A percentile compares a stretch with the other conserved stretches of the same genome.
Evolutionary conservation across 768 basidiomycete genomes (phyloP).

Genomic region (Neoboletus brunneissimus): DNA sequence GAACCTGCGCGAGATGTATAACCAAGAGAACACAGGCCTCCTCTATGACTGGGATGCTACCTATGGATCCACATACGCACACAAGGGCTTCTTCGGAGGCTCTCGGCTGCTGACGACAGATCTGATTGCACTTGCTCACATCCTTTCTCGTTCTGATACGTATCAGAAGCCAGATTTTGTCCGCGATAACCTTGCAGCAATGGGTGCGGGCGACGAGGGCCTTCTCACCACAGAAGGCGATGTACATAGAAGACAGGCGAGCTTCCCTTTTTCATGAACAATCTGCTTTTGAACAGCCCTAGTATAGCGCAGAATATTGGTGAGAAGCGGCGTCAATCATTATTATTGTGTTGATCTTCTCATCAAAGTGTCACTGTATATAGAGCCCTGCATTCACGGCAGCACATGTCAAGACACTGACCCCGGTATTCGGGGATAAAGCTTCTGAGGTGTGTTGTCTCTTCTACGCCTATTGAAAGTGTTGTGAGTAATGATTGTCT

Average conservation of each 20-base stretch:
- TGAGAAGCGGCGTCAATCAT: conserved; percentile 28
- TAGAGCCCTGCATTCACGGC: conserved; percentile 54
- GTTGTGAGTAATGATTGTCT: not conserved
- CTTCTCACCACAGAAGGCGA: conserved; percentile 54
- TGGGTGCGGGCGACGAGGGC: conserved; percentile 50
- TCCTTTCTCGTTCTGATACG: conserved; percentile 53
- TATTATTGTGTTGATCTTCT: not conserved
- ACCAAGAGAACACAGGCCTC: conserved; percentile 56
- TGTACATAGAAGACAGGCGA: conserved; percentile 52
- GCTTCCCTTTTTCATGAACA: not conserved
- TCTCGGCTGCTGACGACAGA: conserved; percentile 59
- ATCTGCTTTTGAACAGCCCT: conserved; percentile 1
- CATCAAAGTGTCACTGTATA: not conserved
- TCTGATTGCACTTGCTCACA: conserved; percentile 53
- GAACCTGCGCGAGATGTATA: conserved; percentile 51
- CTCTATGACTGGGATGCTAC: conserved; percentile 43
- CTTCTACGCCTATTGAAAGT: not conserved
- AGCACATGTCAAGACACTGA: conserved; percentile 45
- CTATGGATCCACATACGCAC: conserved; percentile 51
- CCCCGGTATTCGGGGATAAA: conserved; percentile 59
- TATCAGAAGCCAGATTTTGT: conserved; percentile 64
- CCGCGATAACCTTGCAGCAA: conserved; percentile 46
- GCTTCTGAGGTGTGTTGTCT: conserved; percentile 44
- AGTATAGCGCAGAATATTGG: conserved; percentile 48
- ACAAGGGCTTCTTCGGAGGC: conserved; percentile 51